Percentiles rank a stretch among this genome's conserved stretches.
phyloP scores from a whole-genome alignment of 176 grass and related monocot genomes.

The Juncus inflexus region DNA sequence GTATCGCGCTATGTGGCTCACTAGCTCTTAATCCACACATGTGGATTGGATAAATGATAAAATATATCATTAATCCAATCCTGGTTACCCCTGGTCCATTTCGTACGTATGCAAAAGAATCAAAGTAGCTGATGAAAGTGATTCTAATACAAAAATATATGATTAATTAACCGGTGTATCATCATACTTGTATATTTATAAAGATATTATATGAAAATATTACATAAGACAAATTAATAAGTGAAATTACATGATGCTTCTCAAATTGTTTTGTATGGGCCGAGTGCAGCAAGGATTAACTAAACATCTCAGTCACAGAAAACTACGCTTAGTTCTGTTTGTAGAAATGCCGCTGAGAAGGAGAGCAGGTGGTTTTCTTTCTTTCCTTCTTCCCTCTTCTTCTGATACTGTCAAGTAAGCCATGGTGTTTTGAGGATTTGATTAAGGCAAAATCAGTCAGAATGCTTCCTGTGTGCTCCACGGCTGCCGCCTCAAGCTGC shows the following conservation, averaged over 20 bases:
- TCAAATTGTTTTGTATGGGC: not conserved
- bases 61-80: not conserved
- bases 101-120: too few relatives aligned
- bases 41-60: slow-evolving; percentile 9
- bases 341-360: too few relatives aligned
- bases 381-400: not conserved
- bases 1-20: slow-evolving; percentile 21
- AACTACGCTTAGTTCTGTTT: not conserved
- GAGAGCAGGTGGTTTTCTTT: slow-evolving; percentile 4
- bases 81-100: too few relatives aligned
- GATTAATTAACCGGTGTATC: too few relatives aligned
- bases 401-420: not conserved
- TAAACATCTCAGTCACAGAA: not conserved
- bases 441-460: slow-evolving; percentile 17
- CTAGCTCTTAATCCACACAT: slow-evolving; percentile 13
- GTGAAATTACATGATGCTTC: too few relatives aligned
- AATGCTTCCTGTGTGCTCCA: slow-evolving; percentile 56
- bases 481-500: slow-evolving; percentile 36
- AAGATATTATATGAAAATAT: too few relatives aligned
- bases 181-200: too few relatives aligned
- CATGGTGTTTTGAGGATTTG: slow-evolving; percentile 9
- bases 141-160: too few relatives aligned
- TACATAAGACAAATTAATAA: too few relatives aligned
- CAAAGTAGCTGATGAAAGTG: too few relatives aligned
- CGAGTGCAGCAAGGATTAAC: not conserved